Evolutionary conservation across 1,284 basidiomycete species (phyloP).

Genomic region (Sporisorium scitamineum): DNA sequence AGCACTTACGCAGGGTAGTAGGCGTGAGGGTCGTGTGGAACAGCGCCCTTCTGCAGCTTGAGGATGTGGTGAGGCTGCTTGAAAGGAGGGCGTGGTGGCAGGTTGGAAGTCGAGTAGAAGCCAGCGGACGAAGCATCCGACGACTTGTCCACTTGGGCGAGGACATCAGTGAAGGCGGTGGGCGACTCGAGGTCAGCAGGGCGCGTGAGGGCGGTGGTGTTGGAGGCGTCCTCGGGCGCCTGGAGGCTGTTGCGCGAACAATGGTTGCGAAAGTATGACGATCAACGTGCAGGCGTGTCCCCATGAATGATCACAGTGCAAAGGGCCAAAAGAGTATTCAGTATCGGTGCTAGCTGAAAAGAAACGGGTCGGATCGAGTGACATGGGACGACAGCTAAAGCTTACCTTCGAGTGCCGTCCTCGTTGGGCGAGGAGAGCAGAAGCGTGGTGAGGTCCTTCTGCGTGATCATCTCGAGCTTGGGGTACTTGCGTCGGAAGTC

Average conservation of each 20-base stretch:
- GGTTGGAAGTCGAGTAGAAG: slow-evolving; percentile 61
- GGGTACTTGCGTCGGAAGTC: slow-evolving; percentile 92
- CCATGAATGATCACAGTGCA: neutral
- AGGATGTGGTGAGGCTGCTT: slow-evolving; percentile 63
- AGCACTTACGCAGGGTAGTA: slow-evolving; percentile 65
- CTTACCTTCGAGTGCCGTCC: slow-evolving; percentile 67
- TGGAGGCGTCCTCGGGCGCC: slow-evolving; percentile 55
- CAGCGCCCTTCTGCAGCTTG: slow-evolving; percentile 65
- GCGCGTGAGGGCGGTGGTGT: slow-evolving; percentile 60
- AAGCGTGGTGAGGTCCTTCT: slow-evolving; percentile 74
- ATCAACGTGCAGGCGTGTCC: neutral
- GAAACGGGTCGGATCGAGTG: neutral
- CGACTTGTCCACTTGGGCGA: slow-evolving; percentile 63
- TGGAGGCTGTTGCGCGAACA: slow-evolving; percentile 40
- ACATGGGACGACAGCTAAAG: neutral
- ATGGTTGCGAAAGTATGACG: neutral
- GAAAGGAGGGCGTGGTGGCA: slow-evolving; percentile 67
- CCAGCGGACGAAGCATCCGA: slow-evolving; percentile 30
- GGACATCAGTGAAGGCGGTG: slow-evolving; percentile 67
- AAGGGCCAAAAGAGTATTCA: neutral
- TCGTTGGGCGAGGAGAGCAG: slow-evolving; percentile 82
- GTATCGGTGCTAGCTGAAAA: neutral
- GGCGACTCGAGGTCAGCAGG: slow-evolving; percentile 64
- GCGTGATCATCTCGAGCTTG: slow-evolving; percentile 73
- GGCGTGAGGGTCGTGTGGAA: slow-evolving; percentile 63